Conservation (phyloP, 2,329 filamentous ascomycete genomes). For the Trichoderma sp. region DNA sequence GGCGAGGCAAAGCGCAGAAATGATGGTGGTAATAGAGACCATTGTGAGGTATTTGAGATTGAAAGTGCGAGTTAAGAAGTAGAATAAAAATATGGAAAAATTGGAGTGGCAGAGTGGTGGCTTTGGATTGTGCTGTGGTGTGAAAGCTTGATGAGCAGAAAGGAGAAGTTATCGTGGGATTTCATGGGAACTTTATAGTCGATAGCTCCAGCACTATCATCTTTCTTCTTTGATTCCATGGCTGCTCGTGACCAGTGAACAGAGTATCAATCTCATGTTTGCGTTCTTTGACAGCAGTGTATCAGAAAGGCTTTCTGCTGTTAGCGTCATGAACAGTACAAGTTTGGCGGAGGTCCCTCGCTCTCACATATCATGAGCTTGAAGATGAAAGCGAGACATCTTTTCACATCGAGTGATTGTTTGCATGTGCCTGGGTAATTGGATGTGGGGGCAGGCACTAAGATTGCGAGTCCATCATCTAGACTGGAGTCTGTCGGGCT, state of each 20-base stretch:
- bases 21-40: slow-evolving; percentile 8
- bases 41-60: slow-evolving; percentile 4
- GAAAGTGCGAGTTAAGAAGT: neutral
- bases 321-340: neutral
- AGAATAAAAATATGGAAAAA: neutral
- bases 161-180: slow-evolving; percentile 9
- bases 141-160: slow-evolving; percentile 2
- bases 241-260: neutral
- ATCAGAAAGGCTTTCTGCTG: neutral
- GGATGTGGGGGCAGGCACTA: neutral
- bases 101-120: neutral
- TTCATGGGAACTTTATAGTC: slow-evolving; percentile 19
- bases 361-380: neutral
- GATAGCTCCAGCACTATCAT: neutral
- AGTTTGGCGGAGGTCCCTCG: neutral
- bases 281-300: neutral
- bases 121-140: neutral
- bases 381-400: neutral
- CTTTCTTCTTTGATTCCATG: neutral
- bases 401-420: neutral
- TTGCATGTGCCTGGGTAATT: neutral
- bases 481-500: neutral
- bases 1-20: slow-evolving; percentile 20
- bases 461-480: neutral
- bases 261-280: slow-evolving; percentile 3